These are phyloP conservation scores for Stromatinia cepivora DNA, from an alignment of 2,329 filamentous ascomycete genomes.

Conservation along the genomic window DNA sequence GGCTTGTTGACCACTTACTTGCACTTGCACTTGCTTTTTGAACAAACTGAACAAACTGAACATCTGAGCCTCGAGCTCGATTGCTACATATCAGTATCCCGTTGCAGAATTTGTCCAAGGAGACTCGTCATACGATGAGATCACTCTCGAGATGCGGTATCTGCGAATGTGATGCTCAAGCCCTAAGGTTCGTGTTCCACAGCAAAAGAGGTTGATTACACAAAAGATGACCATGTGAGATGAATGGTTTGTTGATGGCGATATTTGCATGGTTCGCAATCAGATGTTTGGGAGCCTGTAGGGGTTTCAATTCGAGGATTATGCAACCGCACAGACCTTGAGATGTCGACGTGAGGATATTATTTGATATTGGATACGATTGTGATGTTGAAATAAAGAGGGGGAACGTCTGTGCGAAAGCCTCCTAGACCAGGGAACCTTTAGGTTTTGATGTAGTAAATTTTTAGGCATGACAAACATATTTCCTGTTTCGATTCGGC, in stretches of 20 bases:
- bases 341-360: neutral
- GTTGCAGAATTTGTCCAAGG: neutral
- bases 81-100: neutral
- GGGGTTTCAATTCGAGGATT: neutral
- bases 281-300: neutral
- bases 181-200: neutral
- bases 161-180: neutral
- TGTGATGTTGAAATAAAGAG: neutral
- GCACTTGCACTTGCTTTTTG: slow-evolving; percentile 4
- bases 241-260: neutral
- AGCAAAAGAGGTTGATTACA: neutral
- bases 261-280: slow-evolving; percentile 9
- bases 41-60: neutral
- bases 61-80: neutral
- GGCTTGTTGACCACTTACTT: neutral
- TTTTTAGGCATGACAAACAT: neutral
- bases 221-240: neutral
- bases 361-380: neutral
- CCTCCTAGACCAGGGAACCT: neutral
- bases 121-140: neutral
- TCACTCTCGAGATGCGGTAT: neutral
- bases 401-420: slow-evolving; percentile 13
- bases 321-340: slow-evolving; percentile 17
- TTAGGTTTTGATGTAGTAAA: neutral
- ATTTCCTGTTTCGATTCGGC: slow-evolving; percentile 11